Conservation (phyloP, 805 yeast genomes). For the Pichia gijzeniarum region DNA sequence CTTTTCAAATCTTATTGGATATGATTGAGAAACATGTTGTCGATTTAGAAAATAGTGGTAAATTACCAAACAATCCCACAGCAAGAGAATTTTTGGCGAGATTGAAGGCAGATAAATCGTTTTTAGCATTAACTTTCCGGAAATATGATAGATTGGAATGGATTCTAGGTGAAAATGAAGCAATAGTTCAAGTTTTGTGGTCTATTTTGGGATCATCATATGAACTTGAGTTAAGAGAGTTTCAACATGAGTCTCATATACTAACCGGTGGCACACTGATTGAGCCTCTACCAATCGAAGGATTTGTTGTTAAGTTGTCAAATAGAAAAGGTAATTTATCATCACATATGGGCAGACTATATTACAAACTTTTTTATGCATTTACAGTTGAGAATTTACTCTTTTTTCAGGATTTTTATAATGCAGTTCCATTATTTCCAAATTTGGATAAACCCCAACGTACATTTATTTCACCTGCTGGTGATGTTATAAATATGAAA, state of each 20-base stretch:
- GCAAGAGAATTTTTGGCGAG: conserved; percentile 15
- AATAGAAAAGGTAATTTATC: conserved; percentile 39
- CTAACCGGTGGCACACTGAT: conserved; percentile 23
- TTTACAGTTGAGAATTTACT: conserved; percentile 56
- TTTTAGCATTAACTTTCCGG: conserved; percentile 45
- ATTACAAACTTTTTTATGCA: conserved; percentile 55
- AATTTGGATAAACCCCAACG: background rate
- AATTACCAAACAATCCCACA: conserved; percentile 5
- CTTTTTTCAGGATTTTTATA: conserved; percentile 46
- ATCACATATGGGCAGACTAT: conserved; percentile 29
- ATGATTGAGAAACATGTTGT: conserved; percentile 32
- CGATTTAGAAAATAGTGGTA: conserved; percentile 4
- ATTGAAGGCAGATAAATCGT: conserved; percentile 22
- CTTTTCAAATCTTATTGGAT: conserved; percentile 35
- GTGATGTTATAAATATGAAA: conserved; percentile 25
- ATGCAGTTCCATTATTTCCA: conserved; percentile 55
- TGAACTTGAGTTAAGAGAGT: conserved; percentile 54
- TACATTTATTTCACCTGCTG: conserved; percentile 30
- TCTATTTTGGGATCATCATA: conserved; percentile 39
- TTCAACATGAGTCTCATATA: conserved; percentile 34
- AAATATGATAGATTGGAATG: conserved; percentile 73
- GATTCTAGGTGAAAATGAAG: conserved; percentile 42
- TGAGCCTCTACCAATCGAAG: conserved; percentile 79
- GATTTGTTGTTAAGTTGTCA: conserved; percentile 58
- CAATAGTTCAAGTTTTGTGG: conserved; percentile 38